Base-by-base conservation (phyloP, 805 yeast genomes). In the Spathaspora girioi region DNA sequence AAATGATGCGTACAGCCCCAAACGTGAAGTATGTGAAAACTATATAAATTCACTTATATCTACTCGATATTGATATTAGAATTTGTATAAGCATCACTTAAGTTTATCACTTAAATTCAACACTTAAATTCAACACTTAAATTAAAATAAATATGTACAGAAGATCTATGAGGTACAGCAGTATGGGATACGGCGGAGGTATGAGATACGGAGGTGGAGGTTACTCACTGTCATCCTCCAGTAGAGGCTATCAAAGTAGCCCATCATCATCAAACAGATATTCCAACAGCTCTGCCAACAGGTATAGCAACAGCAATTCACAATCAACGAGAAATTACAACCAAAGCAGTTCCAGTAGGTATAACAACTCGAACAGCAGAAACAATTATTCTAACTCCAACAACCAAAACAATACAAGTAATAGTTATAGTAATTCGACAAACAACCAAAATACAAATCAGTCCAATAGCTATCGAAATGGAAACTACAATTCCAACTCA, bases 131-230 rank as follows among this genome's bases (percentile, higher is more conserved):
- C 11, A 35, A 3, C 11, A 40, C 11, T 19, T 11, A 40, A 17
- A 40, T 18, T 23, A 23, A 11, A 23, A 17, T 20, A 42, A 42
- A 19, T 12, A 42, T 42, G 44, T 42, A 42, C 44, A 29, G 44
- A 42, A 42, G 44, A 42, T n/a, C n/a, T n/a, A n/a, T n/a, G n/a
- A n/a, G n/a, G n/a, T n/a, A n/a, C n/a, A n/a, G n/a, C n/a, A n/a
- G 48, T 38, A 35, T 35, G 40, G 14, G 41, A 35, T 38, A 41
- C 14, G 49, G 49, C 5, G 49, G 49, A 19, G 46, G 49, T 23
- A 23, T 6, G 6, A 23, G 26, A 10, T 46, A 46, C 18, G 12
- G 47, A 35, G 11, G n/a, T n/a, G n/a, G 15, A 27, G 23, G 47
- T 18, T 35, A 38, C 40, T 23, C 27, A 35, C 35, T 27, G 20